Evolutionary conservation across 2,329 filamentous ascomycete genomes (phyloP).

Genomic region (Cercospora canescens): DNA sequence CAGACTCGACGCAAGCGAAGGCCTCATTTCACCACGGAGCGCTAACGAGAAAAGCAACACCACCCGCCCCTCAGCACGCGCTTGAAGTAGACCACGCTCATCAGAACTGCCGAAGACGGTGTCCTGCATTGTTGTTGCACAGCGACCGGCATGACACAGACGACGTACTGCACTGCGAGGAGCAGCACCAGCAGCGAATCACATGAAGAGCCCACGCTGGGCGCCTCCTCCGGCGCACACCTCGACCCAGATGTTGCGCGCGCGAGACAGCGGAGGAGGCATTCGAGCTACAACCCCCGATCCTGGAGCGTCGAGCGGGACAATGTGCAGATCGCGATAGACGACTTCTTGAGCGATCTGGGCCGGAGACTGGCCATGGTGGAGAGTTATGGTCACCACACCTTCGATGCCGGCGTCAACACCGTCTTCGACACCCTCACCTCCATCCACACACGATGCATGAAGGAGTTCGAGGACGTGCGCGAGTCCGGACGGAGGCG

Average conservation of each 20-base stretch:
- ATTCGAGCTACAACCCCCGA: constrained; percentile 48
- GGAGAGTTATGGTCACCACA: constrained; percentile 81
- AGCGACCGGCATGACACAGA: constrained; percentile 17
- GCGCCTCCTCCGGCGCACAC: constrained; percentile 37
- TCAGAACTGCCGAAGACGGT: neutral
- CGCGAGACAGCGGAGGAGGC: constrained; percentile 43
- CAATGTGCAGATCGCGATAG: constrained; percentile 56
- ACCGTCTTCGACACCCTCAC: constrained; percentile 84
- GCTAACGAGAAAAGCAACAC: neutral
- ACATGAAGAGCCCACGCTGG: constrained; percentile 46
- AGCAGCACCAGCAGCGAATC: constrained; percentile 17
- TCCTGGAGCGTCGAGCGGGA: constrained; percentile 49
- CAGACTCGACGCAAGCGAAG: neutral
- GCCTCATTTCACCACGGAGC: neutral
- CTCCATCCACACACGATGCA: constrained; percentile 83
- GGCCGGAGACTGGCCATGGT: constrained; percentile 84
- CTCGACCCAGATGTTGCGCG: constrained; percentile 39
- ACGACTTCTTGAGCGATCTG: constrained; percentile 80
- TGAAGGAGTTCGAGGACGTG: constrained; percentile 84
- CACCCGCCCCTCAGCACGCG: neutral
- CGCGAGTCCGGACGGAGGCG: constrained; percentile 82
- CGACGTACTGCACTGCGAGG: constrained; percentile 17
- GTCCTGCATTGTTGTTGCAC: neutral
- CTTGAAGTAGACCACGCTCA: neutral
- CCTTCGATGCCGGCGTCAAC: constrained; percentile 79